Evolutionary conservation across 352 stramenopile genomes (phyloP), one percentile per base, ranked within the genome.

Genomic region (Phytophthora hibernalis): DNA sequence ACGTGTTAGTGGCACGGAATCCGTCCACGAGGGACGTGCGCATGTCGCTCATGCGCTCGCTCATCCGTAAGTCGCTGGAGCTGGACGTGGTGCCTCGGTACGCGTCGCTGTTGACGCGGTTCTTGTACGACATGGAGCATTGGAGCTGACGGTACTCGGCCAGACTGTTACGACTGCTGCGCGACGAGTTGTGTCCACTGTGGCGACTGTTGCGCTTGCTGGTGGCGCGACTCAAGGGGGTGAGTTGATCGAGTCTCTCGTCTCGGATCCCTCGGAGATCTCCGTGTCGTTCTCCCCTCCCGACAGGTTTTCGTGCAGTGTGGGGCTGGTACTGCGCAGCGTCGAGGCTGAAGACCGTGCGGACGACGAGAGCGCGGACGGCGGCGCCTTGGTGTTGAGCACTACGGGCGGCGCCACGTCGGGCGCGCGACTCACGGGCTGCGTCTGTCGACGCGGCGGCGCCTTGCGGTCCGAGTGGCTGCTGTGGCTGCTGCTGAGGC

Each of bases 71-170:
- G 10, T 77, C 68, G 10, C 37, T 77, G 20, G 51, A 66, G n/a
- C 64, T 73, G 43, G 61, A 65, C 18, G 57, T 68, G 12, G 40
- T 74, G n/a, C 37, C 60, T 50, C 76, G 56, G 37, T 67, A 75
- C 6, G 71, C 54, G 21, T 81, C 75, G 22, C 45, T 72, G 22
- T 74, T 75, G 24, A 77, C 57, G 38, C 85, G 87, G 73, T 93
- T 95, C 74, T 93, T 95, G 77, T 95, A 95, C 26, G 76, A 88
- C 87, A 95, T 95, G 47, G 85, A 94, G 70, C 82, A 92, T 50
- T 80, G 82, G 24, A 95, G 74, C 70, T 95, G 84, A 4, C 81
- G 76, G 65, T 91, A 95, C 47, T 89, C 81, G 0, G 82, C 85
- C 38, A 95, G 76, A 37, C 77, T 87, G 37, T 84, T 80, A 51